Conservation (phyloP, 306 rosid species). For the Arachis stenosperma region DNA sequence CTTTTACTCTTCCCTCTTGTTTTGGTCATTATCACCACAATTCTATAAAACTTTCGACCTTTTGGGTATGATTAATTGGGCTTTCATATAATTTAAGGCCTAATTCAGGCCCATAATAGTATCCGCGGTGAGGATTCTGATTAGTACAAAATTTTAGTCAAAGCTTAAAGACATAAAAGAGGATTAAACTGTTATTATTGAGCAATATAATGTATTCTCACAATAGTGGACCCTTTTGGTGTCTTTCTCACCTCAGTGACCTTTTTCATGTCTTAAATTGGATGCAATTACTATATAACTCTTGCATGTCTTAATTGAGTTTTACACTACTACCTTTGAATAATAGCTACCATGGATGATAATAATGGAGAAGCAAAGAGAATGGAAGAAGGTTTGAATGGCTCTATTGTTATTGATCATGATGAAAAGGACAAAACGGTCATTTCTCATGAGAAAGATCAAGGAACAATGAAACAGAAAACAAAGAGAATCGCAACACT, state of each 20-base stretch:
- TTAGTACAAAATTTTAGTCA: not conserved
- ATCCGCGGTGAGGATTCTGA: no score
- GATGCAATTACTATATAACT: not conserved
- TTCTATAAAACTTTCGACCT: no score
- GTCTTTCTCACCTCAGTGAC: slow-evolving; percentile 9
- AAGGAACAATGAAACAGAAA: slow-evolving; percentile 42
- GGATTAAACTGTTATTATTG: not conserved
- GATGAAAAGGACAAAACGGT: slow-evolving; percentile 28
- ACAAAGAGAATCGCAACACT: slow-evolving; percentile 69
- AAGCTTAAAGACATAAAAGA: not conserved
- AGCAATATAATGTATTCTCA: not conserved
- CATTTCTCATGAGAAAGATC: not conserved
- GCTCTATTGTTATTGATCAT: slow-evolving; percentile 17
- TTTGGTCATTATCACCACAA: no score
- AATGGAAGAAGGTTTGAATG: slow-evolving; percentile 58
- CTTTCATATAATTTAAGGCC: no score
- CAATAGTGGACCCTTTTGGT: not conserved
- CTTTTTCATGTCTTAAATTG: slow-evolving; percentile 9
- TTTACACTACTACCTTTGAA: no score
- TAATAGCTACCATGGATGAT: slow-evolving; percentile 42
- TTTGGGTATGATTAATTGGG: no score
- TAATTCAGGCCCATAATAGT: no score
- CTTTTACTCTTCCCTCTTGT: no score
- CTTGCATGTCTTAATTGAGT: not conserved
- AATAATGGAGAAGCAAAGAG: slow-evolving; percentile 42